These are phyloP conservation scores for Alternaria incomplexa DNA, from an alignment of 2,329 filamentous ascomycete genomes.

Conservation along the genomic window DNA sequence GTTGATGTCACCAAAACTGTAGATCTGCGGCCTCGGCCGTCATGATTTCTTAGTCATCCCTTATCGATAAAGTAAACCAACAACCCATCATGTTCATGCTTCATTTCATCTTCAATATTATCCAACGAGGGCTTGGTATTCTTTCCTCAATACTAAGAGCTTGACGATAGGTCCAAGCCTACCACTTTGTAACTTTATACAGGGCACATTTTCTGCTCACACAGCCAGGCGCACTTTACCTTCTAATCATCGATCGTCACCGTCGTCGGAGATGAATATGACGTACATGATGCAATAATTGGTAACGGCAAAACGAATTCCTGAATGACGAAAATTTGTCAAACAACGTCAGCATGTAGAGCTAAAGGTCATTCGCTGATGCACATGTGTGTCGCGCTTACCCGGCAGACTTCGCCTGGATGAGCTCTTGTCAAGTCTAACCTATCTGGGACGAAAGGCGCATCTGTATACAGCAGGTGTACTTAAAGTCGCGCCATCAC, in stretches of 20 bases:
- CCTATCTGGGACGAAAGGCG: background rate
- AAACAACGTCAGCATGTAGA: background rate
- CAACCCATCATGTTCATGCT: background rate
- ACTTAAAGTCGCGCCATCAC: background rate
- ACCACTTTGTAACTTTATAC: background rate
- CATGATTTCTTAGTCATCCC: background rate
- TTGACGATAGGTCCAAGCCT: accelerated
- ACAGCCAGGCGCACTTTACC: background rate
- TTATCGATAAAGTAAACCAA: background rate
- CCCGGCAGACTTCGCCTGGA: background rate
- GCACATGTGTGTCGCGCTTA: background rate
- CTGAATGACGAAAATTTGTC: background rate
- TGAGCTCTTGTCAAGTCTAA: background rate
- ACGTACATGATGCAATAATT: background rate
- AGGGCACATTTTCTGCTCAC: background rate
- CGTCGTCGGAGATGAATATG: background rate
- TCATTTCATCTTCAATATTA: background rate
- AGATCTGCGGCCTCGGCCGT: background rate
- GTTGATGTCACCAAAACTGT: conserved; percentile 22
- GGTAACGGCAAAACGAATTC: background rate
- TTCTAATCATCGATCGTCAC: background rate
- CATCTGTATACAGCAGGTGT: background rate
- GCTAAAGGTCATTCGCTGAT: background rate
- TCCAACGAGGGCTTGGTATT: background rate
- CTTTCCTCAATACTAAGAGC: background rate